Conservation (phyloP, 1,284 basidiomycete genomes). For the Rhodotorula sp. region DNA sequence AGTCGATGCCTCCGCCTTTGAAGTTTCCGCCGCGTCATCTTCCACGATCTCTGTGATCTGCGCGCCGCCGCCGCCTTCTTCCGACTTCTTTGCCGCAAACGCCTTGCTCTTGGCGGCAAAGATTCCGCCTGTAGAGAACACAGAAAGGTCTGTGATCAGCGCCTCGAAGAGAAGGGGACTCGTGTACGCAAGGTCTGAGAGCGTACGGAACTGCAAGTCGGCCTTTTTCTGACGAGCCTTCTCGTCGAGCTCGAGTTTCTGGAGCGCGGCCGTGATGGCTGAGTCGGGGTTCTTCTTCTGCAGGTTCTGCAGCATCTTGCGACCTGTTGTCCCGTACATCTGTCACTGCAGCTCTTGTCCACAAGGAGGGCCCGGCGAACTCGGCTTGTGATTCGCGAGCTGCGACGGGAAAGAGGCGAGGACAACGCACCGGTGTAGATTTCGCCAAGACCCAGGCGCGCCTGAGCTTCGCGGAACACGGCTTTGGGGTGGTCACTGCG, state of each 20-base stretch:
- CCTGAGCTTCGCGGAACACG: slow-evolving; percentile 34
- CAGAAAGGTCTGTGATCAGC: too few species aligned
- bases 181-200: not conserved
- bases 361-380: too few species aligned
- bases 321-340: slow-evolving; percentile 5
- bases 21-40: too few species aligned
- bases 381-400: too few species aligned
- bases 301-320: slow-evolving; percentile 21
- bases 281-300: slow-evolving; percentile 24
- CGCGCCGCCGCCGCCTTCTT: not conserved
- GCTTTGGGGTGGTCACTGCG: slow-evolving; percentile 28
- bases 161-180: not conserved
- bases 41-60: not conserved
- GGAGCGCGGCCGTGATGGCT: slow-evolving; percentile 19
- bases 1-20: not conserved
- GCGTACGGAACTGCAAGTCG: slow-evolving; percentile 15
- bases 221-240: not conserved
- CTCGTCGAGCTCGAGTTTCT: slow-evolving; percentile 17
- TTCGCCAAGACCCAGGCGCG: slow-evolving; percentile 29
- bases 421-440: not conserved
- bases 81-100: too few species aligned
- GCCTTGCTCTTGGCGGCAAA: not conserved
- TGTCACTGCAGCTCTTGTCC: too few species aligned
- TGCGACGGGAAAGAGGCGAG: not conserved
- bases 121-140: slow-evolving; percentile 4